phyloP scores from a whole-genome alignment of 306 rosid genomes.

The Betula pendula region DNA sequence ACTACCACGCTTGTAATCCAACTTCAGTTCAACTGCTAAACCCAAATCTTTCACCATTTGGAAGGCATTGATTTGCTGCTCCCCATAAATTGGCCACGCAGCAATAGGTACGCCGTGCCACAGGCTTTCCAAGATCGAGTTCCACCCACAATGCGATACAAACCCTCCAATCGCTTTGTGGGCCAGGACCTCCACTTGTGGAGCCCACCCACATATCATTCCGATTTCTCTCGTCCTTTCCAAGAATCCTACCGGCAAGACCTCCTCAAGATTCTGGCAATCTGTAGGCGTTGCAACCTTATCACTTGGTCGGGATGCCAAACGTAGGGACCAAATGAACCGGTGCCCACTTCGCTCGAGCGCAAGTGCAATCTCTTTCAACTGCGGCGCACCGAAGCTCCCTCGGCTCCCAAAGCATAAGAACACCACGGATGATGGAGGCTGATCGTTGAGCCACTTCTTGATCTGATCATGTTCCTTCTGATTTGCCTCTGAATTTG shows the following conservation, averaged over 20 bases:
- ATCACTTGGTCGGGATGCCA: background rate
- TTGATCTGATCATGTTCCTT: conserved; percentile 10
- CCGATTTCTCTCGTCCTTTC: conserved; percentile 4
- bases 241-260: conserved; percentile 23
- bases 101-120: conserved; percentile 28
- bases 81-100: conserved; percentile 22
- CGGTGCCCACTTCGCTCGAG: conserved; percentile 24
- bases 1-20: conserved; percentile 1
- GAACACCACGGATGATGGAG: conserved; percentile 39
- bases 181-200: conserved; percentile 25
- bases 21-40: conserved; percentile 13
- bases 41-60: conserved; percentile 19
- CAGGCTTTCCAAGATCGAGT: conserved; percentile 23
- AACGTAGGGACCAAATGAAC: conserved; percentile 24
- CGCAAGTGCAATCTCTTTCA: conserved; percentile 40
- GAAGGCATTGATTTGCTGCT: conserved; percentile 27
- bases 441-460: conserved; percentile 46
- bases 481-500: background rate
- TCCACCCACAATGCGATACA: conserved; percentile 35
- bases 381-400: conserved; percentile 27
- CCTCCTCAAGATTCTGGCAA: background rate
- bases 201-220: conserved; percentile 32
- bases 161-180: conserved; percentile 19
- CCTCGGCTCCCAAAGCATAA: conserved; percentile 49
- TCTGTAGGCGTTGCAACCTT: background rate